These are phyloP conservation scores for Thamnidium elegans DNA, from an alignment of 192 early-diverging fungal species.

Conservation along the genomic window DNA sequence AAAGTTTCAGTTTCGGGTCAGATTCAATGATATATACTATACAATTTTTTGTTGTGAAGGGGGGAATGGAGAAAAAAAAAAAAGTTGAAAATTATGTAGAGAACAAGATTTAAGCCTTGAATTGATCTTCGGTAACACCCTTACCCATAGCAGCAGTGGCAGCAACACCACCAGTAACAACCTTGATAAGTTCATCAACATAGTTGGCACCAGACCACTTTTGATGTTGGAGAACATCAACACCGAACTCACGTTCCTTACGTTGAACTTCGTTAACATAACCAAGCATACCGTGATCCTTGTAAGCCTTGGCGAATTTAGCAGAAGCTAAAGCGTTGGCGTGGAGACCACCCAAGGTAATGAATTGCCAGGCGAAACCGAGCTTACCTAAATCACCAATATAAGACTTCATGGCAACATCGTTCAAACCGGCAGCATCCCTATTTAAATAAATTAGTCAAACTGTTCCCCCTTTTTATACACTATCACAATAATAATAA, in stretches of 20 bases:
- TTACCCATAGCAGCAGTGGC: constrained; percentile 95
- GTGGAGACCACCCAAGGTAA: constrained; percentile 95
- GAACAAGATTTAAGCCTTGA: constrained; percentile 37
- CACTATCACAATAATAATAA: background rate
- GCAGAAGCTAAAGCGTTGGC: constrained; percentile 83
- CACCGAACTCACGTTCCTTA: constrained; percentile 83
- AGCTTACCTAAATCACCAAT: constrained; percentile 82
- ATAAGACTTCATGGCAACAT: constrained; percentile 84
- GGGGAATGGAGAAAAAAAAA: background rate
- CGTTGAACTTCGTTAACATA: constrained; percentile 94
- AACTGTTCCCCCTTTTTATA: too few species aligned
- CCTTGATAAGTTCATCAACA: constrained; percentile 78
- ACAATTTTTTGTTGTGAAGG: background rate
- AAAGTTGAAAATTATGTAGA: background rate
- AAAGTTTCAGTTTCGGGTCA: too few species aligned
- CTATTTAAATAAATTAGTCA: constrained; percentile 5
- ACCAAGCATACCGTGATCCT: constrained; percentile 88
- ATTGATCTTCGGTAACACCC: constrained; percentile 84
- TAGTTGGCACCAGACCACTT: constrained; percentile 75
- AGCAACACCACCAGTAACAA: constrained; percentile 90
- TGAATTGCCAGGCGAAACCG: constrained; percentile 98
- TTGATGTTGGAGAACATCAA: constrained; percentile 92
- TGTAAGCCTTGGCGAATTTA: constrained; percentile 85
- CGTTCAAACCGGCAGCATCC: constrained; percentile 86
- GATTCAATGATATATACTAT: background rate